Percentiles rank a stretch among this genome's conserved stretches.
These are phyloP conservation scores for Mimosa bimucronata DNA, from an alignment of 306 rosid species.

Conservation along the genomic window DNA sequence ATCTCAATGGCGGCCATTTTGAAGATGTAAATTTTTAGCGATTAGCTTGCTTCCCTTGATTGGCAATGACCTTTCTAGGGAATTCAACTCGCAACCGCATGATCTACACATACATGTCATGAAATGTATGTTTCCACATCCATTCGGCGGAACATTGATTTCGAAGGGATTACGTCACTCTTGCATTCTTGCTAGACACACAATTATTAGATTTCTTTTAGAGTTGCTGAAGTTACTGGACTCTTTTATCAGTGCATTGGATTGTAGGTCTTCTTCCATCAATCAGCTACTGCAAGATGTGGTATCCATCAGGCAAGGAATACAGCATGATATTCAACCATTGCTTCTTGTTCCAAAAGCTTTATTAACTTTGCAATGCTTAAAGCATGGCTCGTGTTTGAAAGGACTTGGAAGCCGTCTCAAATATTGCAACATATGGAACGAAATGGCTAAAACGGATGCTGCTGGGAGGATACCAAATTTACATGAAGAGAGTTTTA, in stretches of 20 bases:
- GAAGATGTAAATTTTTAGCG: constrained; percentile 71
- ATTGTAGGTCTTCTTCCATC: constrained; percentile 37
- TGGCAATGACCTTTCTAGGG: constrained; percentile 53
- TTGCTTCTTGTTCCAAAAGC: constrained; percentile 82
- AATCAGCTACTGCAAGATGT: constrained; percentile 32
- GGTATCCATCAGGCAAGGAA: constrained; percentile 60
- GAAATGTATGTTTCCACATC: constrained; percentile 78
- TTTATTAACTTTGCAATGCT: constrained; percentile 58
- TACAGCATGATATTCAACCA: constrained; percentile 76
- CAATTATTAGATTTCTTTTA: constrained; percentile 76
- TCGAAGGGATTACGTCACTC: constrained; percentile 81
- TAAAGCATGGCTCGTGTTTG: constrained; percentile 40
- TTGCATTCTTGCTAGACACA: constrained; percentile 71
- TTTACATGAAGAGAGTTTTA: constrained; percentile 49
- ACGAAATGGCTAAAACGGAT: constrained; percentile 62
- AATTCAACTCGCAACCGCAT: constrained; percentile 45
- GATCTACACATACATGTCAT: constrained; percentile 43
- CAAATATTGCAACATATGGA: constrained; percentile 40
- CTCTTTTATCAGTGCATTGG: too few species aligned
- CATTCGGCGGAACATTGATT: constrained; percentile 68
- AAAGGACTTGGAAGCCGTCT: constrained; percentile 59
- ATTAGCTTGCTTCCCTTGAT: constrained; percentile 67
- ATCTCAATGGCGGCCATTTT: too few species aligned
- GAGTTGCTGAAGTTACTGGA: constrained; percentile 70
- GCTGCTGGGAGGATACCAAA: constrained; percentile 31